phyloP scores from a whole-genome alignment of 2,329 filamentous ascomycete genomes.

The Trichoderma sp. region DNA sequence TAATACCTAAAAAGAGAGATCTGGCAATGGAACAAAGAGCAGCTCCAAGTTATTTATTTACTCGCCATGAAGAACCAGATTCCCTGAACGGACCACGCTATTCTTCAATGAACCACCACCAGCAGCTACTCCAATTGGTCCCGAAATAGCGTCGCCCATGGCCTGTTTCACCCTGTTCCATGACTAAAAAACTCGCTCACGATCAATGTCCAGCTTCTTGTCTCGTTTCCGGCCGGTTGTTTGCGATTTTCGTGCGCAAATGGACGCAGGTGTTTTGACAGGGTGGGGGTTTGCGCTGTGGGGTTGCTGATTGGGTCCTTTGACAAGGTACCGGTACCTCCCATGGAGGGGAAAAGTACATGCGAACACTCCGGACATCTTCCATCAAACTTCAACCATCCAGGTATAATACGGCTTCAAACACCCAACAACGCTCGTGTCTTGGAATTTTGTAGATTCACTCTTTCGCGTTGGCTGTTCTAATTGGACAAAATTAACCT shows the following conservation, averaged over 20 bases:
- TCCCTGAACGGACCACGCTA: not conserved
- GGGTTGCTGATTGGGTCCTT: not conserved
- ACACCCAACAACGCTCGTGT: too few relatives aligned
- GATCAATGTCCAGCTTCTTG: not conserved
- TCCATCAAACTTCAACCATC: not conserved
- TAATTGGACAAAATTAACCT: not conserved
- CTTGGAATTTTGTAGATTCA: not conserved
- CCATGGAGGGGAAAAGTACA: not conserved
- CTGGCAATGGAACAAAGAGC: not conserved
- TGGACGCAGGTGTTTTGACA: not conserved
- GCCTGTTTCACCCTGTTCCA: not conserved
- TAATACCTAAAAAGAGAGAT: not conserved
- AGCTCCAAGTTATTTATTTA: not conserved
- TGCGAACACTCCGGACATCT: not conserved
- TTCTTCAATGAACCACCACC: not conserved
- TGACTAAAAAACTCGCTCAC: constrained; percentile 12
- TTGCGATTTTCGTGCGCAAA: constrained; percentile 7
- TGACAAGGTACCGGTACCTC: not conserved
- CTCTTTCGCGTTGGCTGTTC: not conserved
- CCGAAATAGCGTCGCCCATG: not conserved
- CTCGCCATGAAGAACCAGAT: not conserved
- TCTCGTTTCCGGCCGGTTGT: not conserved
- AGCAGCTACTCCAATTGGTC: not conserved
- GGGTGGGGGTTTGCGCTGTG: not conserved
- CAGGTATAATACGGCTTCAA: not conserved